These are phyloP conservation scores for Rhizopogon salebrosus DNA, from an alignment of 768 basidiomycete genomes.

Conservation along the genomic window DNA sequence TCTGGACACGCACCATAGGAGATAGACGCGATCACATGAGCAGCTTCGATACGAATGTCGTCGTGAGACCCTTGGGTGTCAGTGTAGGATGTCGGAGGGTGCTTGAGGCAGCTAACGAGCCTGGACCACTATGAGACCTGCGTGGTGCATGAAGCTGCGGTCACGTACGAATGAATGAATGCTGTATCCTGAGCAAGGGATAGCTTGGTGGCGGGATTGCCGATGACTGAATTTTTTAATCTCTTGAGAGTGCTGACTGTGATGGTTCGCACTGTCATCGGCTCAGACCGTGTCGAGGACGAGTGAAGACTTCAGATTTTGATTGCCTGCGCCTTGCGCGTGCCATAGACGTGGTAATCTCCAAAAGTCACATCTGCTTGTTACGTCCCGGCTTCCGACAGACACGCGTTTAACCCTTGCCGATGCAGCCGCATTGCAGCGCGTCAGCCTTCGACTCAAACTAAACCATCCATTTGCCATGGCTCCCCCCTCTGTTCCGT, in stretches of 20 bases:
- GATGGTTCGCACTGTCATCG: slow-evolving; percentile 27
- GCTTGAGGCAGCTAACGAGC: slow-evolving; percentile 57
- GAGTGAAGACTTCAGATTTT: no score
- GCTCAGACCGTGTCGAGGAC: no score
- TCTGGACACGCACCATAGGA: slow-evolving; percentile 47
- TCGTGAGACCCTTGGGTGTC: slow-evolving; percentile 36
- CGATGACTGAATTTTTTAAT: slow-evolving; percentile 73
- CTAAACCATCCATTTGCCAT: neutral
- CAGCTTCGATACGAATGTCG: slow-evolving; percentile 64
- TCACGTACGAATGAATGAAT: slow-evolving; percentile 50
- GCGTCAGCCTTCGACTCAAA: neutral
- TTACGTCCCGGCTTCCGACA: slow-evolving; percentile 2
- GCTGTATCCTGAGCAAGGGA: slow-evolving; percentile 49
- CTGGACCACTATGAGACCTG: slow-evolving; percentile 28
- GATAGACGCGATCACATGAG: slow-evolving; percentile 69
- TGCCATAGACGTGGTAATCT: no score
- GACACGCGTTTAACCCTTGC: neutral
- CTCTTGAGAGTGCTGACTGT: slow-evolving; percentile 44
- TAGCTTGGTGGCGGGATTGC: slow-evolving; percentile 70
- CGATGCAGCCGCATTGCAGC: neutral
- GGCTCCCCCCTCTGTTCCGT: neutral
- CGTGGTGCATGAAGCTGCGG: neutral
- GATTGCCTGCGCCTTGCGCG: neutral
- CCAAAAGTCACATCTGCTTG: neutral
- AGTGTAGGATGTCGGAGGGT: slow-evolving; percentile 25